Conservation (phyloP, 1,139 yeast species). For the Yamadazyma triangularis region DNA sequence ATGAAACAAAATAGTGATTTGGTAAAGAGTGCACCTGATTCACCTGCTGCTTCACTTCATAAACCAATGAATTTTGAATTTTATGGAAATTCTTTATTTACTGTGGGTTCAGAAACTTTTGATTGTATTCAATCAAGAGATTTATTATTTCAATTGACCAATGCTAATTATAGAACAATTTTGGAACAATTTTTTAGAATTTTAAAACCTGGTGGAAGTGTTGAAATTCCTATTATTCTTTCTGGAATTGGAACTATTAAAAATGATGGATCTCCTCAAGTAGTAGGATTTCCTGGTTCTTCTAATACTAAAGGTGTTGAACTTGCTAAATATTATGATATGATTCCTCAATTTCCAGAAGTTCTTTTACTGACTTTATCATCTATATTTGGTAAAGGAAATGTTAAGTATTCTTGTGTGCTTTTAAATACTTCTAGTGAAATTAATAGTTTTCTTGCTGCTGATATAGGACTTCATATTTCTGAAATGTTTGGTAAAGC, state of each 20-base stretch:
- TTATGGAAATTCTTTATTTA: conserved; percentile 24
- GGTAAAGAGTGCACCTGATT: conserved; percentile 14
- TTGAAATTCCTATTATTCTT: conserved; percentile 30
- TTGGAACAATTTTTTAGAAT: conserved; percentile 33
- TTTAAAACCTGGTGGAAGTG: conserved; percentile 30
- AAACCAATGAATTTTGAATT: conserved; percentile 38
- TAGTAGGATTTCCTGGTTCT: conserved; percentile 16
- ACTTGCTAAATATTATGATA: conserved; percentile 16
- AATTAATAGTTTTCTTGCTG: conserved; percentile 27
- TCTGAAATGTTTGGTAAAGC: conserved; percentile 34
- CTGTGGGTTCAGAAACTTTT: conserved; percentile 28
- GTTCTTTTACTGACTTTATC: conserved; percentile 20
- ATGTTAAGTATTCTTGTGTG: conserved; percentile 28
- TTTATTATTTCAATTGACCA: conserved; percentile 27
- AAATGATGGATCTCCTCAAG: conserved; percentile 7
- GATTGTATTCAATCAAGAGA: conserved; percentile 37
- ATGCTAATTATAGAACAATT: conserved; percentile 21
- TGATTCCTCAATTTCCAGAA: conserved; percentile 24
- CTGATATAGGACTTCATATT: conserved; percentile 26
- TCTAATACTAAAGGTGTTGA: conserved; percentile 14
- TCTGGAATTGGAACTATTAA: conserved; percentile 18
- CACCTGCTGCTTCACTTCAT: conserved; percentile 16
- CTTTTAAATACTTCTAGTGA: conserved; percentile 29
- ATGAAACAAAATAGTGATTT: conserved; percentile 1
- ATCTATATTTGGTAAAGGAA: conserved; percentile 28